Evolutionary conservation across 768 basidiomycete species (phyloP).

Genomic region (Tylopilus vinaceipallidus): DNA sequence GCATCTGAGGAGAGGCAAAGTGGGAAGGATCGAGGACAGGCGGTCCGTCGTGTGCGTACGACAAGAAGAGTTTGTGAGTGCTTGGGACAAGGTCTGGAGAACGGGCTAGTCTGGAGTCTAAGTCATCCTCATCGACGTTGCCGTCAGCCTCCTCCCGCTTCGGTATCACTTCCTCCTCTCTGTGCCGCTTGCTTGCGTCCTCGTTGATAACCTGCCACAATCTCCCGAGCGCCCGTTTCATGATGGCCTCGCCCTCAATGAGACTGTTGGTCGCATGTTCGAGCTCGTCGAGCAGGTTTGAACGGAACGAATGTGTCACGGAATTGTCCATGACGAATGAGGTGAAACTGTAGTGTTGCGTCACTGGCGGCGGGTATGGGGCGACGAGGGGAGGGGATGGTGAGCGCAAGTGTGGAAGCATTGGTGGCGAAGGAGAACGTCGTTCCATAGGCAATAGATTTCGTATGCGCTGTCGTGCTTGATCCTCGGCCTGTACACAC

Average conservation of each 20-base stretch:
- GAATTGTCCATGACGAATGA: conserved; percentile 86
- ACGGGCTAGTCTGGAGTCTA: conserved; percentile 47
- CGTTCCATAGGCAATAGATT: conserved; percentile 56
- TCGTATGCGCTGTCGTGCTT: conserved; percentile 77
- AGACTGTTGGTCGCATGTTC: conserved; percentile 80
- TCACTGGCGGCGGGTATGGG: conserved; percentile 68
- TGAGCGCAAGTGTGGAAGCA: conserved; percentile 72
- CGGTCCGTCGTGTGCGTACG: conserved; percentile 45
- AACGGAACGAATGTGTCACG: conserved; percentile 81
- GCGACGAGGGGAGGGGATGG: conserved; percentile 77
- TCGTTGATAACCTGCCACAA: conserved; percentile 82
- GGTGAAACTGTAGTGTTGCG: conserved; percentile 72
- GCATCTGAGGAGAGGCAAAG: conserved; percentile 63
- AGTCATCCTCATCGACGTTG: conserved; percentile 39
- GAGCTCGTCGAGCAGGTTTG: conserved; percentile 72
- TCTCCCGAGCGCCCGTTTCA: conserved; percentile 73
- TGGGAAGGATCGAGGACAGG: conserved; percentile 58
- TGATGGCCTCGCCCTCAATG: conserved; percentile 76
- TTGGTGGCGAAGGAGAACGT: conserved; percentile 70
- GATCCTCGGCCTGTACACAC: conserved; percentile 65
- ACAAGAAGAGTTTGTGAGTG: conserved; percentile 66
- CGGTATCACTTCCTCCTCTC: conserved; percentile 47
- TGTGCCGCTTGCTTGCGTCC: conserved; percentile 46
- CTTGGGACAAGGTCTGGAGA: conserved; percentile 67
- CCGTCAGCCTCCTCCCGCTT: conserved; percentile 71